phyloP scores from a whole-genome alignment of 768 basidiomycete genomes.

The Xerocomellus dryophilus region DNA sequence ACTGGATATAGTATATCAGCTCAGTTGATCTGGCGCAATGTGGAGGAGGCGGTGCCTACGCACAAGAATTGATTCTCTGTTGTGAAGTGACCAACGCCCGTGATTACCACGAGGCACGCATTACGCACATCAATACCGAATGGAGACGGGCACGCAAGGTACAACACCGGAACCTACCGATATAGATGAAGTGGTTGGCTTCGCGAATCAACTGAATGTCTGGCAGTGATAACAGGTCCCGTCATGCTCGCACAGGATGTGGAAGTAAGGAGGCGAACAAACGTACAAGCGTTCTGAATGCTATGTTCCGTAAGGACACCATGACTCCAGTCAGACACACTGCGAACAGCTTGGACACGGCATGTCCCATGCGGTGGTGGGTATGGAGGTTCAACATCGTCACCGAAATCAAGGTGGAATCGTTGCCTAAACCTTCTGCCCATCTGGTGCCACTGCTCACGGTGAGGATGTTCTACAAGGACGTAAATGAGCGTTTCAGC shows the following conservation, averaged over 20 bases:
- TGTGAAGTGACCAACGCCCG: not conserved
- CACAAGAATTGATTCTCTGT: slow-evolving; percentile 86
- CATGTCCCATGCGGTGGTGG: slow-evolving; percentile 50
- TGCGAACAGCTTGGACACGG: slow-evolving; percentile 78
- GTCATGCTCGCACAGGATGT: not conserved
- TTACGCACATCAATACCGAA: slow-evolving; percentile 12
- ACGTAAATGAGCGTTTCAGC: not conserved
- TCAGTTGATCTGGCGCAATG: not conserved
- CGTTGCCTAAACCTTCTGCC: slow-evolving; percentile 63
- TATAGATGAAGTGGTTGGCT: slow-evolving; percentile 87
- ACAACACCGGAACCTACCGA: slow-evolving; percentile 56
- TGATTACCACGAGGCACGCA: slow-evolving; percentile 10
- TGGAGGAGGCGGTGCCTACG: slow-evolving; percentile 26
- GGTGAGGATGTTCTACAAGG: slow-evolving; percentile 59
- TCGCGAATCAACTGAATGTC: slow-evolving; percentile 80
- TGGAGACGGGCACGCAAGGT: not conserved
- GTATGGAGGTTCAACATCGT: slow-evolving; percentile 42
- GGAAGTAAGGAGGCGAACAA: not conserved
- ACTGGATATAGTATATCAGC: slow-evolving; percentile 37
- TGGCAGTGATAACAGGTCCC: slow-evolving; percentile 22
- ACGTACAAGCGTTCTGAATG: slow-evolving; percentile 91
- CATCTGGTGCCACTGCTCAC: slow-evolving; percentile 53
- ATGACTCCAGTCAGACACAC: slow-evolving; percentile 91
- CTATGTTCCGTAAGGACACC: slow-evolving; percentile 87
- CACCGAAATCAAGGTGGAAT: slow-evolving; percentile 50